Base-by-base conservation (phyloP, 192 early-diverging fungal genomes). In the Phycomyces blakesleeanus region DNA sequence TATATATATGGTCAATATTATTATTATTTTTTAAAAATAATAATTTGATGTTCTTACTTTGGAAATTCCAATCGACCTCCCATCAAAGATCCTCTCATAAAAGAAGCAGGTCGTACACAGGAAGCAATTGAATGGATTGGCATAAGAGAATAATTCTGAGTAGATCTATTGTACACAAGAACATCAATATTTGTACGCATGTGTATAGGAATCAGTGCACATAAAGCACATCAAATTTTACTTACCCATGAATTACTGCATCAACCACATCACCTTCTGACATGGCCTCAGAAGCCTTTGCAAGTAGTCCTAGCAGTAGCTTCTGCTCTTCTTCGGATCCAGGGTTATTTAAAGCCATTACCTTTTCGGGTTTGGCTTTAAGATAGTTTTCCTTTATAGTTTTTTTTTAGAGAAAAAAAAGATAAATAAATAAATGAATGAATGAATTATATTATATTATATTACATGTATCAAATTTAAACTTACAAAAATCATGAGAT, bases 81-180 rank as follows among this genome's bases (percentile, higher is more conserved):
- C 12, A 72, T 47, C 59, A 81, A 71, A 20, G 58, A 57, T 1
- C 97, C 97, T 55, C 91, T 84, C 11, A 87, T 81, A 61, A 86
- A 91, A 74, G 86, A 95, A 27, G 88, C 77, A 5, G 97, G 97
- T 12, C 87, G 74, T 4, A 95, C 87, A 56, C 90, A 92, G 3
- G 94, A 95, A 22, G 93, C 78, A 1, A 86, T 86, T 0, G 87
- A 89, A 56, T 97, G 93, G n/a, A 90, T 77, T 25, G 92, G 93
- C 89, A 98, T 88, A 37, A 99, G 77, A 10, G 87, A 85, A 93
- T 94, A 99, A 55, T 95, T 86, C 63, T 96, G 91, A 37, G 64
- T 70, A 26, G 85, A 80, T 40, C 91, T 92, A 72, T 25, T 54
- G 37, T 68, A 8, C 9, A 44, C 18, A 55, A 47, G 3, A 50